These are phyloP conservation scores for Fusarium duplospermum DNA, from an alignment of 2,329 filamentous ascomycete species.

Conservation along the genomic window DNA sequence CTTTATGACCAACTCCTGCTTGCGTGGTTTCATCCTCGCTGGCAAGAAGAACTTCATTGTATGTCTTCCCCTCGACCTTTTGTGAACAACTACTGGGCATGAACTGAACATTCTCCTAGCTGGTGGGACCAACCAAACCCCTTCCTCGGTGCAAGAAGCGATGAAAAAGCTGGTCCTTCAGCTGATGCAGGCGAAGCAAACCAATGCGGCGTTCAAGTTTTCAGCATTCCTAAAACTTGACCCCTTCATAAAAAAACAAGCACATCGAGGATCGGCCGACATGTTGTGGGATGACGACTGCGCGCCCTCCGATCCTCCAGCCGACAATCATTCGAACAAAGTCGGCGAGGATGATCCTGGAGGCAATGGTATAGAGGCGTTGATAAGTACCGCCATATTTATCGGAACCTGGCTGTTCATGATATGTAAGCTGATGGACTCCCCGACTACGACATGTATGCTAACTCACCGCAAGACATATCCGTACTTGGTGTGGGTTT, in stretches of 20 bases:
- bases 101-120: not conserved
- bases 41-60: not conserved
- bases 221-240: not conserved
- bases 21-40: not conserved
- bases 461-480: not conserved
- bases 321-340: not conserved
- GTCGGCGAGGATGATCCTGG: not conserved
- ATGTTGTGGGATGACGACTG: not conserved
- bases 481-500: not conserved
- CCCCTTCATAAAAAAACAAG: accelerated
- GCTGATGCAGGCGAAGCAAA: not conserved
- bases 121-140: not conserved
- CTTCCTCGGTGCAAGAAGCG: not conserved
- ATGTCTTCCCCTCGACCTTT: not conserved
- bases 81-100: accelerated
- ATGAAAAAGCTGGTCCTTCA: not conserved
- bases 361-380: accelerated
- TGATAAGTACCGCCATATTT: not conserved
- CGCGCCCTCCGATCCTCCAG: not conserved
- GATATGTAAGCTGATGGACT: not conserved
- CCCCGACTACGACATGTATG: not conserved
- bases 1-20: not conserved
- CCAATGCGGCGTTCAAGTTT: not conserved
- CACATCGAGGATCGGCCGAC: not conserved
- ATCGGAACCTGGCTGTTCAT: not conserved